Evolutionary conservation across 1,284 basidiomycete genomes (phyloP), one percentile per base, ranked within the genome.

Genomic region (Taiwanofungus camphoratus): DNA sequence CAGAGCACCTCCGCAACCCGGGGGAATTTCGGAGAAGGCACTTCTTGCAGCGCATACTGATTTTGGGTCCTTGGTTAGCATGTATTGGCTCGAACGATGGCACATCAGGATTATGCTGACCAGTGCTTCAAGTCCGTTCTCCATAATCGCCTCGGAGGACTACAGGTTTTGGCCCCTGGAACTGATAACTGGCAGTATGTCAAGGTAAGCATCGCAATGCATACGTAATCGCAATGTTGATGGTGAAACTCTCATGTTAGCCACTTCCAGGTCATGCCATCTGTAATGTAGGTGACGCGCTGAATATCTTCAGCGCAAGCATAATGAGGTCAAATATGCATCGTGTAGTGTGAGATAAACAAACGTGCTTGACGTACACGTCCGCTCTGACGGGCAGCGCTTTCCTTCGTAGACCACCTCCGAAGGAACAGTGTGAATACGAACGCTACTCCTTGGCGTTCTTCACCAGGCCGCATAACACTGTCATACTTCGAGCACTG

Each of bases 371-470:
- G 53, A 43, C 38, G 54, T 19, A 19, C 11, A 26, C 26, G 11
- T n/a, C 16, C 18, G 5, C 15, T 11, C 4, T 3, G 8, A 23
- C 24, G 21, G 12, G 12, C 19, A 7, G 11, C 26, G 19, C 21
- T 15, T 22, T 36, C 19, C 35, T 18, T 40, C 19, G 8, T 38
- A 67, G 70, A 37, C 65, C 73, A 3, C 69, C 76, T 0, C 74
- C 74, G 0, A 65, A 69, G 8, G 52, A 49, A 3, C 78, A 81
- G 59, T 62, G 60, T 3, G 50, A 60, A 8, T 53, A 67, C 19
- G 70, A 71, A 30, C 70, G 82, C 22, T 79, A 71, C 69, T 80
- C 78, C 2, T 62, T 82, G 4, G 79, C 78, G 0, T 84, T 72
- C 59, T 83, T 83, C 58, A 73, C 71, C 0, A 70, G 82, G 9